Evolutionary conservation across 345 rosid species (phyloP).

Genomic region (Lumnitzera littorea): DNA sequence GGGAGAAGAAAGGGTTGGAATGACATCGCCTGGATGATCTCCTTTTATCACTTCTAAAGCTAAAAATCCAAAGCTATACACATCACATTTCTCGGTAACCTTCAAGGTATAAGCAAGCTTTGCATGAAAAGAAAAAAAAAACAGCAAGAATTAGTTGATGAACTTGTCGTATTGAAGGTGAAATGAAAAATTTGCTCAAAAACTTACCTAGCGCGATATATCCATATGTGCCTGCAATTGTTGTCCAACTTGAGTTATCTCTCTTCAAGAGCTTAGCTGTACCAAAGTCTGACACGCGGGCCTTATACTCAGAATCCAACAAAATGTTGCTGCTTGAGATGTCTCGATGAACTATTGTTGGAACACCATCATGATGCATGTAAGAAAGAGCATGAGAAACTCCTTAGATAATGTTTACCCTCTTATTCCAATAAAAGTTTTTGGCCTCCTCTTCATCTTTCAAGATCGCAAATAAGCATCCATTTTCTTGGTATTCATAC

Average conservation of each 20-base stretch:
- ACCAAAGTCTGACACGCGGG: background rate
- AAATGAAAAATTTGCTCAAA: no score
- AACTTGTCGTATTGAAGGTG: no score
- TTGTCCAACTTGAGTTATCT: slow-evolving; percentile 11
- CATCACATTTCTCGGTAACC: slow-evolving; percentile 8
- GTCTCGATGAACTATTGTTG: slow-evolving; percentile 13
- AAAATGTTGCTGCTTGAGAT: slow-evolving; percentile 13
- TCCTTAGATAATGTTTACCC: background rate
- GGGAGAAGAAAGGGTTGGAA: background rate
- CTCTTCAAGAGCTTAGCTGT: slow-evolving; percentile 2
- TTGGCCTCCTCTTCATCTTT: no score
- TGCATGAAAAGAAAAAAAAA: background rate
- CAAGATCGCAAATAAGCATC: no score
- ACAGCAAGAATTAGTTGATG: no score
- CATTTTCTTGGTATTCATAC: no score
- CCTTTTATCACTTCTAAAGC: slow-evolving; percentile 10
- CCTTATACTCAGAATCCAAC: slow-evolving; percentile 8
- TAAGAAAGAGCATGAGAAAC: slow-evolving; percentile 15
- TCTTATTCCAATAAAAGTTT: no score
- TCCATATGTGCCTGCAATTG: slow-evolving; percentile 13
- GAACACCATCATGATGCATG: slow-evolving; percentile 12
- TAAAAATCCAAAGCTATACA: slow-evolving; percentile 13
- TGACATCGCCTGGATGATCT: slow-evolving; percentile 8
- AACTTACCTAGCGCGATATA: slow-evolving; percentile 15
- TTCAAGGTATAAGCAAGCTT: slow-evolving; percentile 13